These are phyloP conservation scores for Collybia mongolica DNA, from an alignment of 768 basidiomycete species.

Conservation along the genomic window DNA sequence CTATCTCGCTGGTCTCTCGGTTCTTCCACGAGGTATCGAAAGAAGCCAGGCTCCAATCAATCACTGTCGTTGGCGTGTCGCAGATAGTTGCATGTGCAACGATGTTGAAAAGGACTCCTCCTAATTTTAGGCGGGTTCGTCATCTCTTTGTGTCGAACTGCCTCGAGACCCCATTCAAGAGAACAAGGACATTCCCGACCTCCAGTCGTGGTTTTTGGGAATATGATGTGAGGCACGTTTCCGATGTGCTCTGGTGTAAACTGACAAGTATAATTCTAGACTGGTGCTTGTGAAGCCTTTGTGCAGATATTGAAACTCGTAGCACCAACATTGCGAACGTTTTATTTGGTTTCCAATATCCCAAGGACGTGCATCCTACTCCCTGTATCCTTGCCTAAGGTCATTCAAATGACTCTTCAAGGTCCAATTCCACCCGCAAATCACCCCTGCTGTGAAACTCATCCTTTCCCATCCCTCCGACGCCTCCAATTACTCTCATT, in stretches of 20 bases:
- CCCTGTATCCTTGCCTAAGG: conserved; percentile 20
- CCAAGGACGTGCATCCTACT: conserved; percentile 15
- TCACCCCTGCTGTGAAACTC: conserved; percentile 5
- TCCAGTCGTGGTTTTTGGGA: conserved; percentile 10
- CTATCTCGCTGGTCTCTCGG: conserved; percentile 33
- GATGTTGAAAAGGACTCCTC: conserved; percentile 18
- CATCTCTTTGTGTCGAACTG: conserved; percentile 26
- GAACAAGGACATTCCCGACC: conserved; percentile 1
- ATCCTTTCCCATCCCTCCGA: conserved; percentile 19
- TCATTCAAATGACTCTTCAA: conserved; percentile 22
- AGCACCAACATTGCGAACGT: conserved; percentile 19
- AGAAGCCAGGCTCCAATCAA: conserved; percentile 24
- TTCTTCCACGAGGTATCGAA: conserved; percentile 23
- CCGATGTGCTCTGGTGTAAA: background rate
- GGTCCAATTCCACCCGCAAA: conserved; percentile 21
- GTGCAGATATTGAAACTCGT: conserved; percentile 16
- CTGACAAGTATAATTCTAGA: background rate
- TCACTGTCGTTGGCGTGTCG: conserved; percentile 22
- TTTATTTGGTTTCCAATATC: conserved; percentile 22
- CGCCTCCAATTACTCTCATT: conserved; percentile 18
- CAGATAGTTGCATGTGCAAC: conserved; percentile 23
- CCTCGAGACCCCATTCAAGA: conserved; percentile 7
- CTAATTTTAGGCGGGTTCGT: conserved; percentile 21
- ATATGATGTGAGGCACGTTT: conserved; percentile 5
- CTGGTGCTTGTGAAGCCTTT: conserved; percentile 13